Percentiles rank a stretch among this genome's conserved stretches.
Conservation (phyloP, 768 basidiomycete genomes). For the Xerocomus brunneocitrinus region DNA sequence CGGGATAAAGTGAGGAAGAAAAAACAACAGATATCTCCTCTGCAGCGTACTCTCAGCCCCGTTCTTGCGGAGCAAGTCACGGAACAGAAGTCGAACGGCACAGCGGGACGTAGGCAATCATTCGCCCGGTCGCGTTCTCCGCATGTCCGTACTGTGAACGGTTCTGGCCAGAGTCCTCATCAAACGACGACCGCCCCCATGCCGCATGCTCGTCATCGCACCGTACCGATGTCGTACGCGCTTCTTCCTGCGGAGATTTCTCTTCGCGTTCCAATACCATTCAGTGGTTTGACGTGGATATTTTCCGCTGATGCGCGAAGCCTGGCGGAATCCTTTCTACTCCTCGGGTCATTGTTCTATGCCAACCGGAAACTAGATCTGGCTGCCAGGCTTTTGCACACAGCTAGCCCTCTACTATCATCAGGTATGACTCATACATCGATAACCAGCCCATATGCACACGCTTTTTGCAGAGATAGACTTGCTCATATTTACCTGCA, state of each 20-base stretch:
- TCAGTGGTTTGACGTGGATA: slow-evolving; percentile 35
- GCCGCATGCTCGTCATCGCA: slow-evolving; percentile 40
- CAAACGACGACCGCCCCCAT: slow-evolving; percentile 38
- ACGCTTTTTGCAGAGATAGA: slow-evolving; percentile 46
- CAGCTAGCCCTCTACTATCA: slow-evolving; percentile 42
- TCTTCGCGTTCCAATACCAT: slow-evolving; percentile 42
- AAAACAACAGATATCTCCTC: slow-evolving; percentile 23
- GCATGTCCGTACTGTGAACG: slow-evolving; percentile 35
- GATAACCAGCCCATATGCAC: slow-evolving; percentile 3
- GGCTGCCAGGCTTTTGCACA: slow-evolving; percentile 9
- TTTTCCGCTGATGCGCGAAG: slow-evolving; percentile 61
- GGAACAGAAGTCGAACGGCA: slow-evolving; percentile 34
- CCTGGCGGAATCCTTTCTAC: slow-evolving; percentile 58
- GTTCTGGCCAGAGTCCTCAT: slow-evolving; percentile 34
- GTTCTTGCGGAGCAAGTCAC: slow-evolving; percentile 20
- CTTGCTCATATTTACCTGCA: slow-evolving; percentile 47
- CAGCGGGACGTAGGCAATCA: slow-evolving; percentile 37
- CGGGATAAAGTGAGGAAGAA: slow-evolving; percentile 27
- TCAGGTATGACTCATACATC: slow-evolving; percentile 39
- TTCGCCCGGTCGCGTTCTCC: slow-evolving; percentile 78
- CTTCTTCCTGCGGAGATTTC: slow-evolving; percentile 49
- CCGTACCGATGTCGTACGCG: slow-evolving; percentile 17
- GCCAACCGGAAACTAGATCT: slow-evolving; percentile 41
- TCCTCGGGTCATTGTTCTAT: slow-evolving; percentile 59
- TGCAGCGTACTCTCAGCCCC: slow-evolving; percentile 23